A percentile compares a stretch with the other conserved stretches of the same genome.
Evolutionary conservation across 371 early-diverging fungal genomes (phyloP).

Genomic region (Coemansia sp.): DNA sequence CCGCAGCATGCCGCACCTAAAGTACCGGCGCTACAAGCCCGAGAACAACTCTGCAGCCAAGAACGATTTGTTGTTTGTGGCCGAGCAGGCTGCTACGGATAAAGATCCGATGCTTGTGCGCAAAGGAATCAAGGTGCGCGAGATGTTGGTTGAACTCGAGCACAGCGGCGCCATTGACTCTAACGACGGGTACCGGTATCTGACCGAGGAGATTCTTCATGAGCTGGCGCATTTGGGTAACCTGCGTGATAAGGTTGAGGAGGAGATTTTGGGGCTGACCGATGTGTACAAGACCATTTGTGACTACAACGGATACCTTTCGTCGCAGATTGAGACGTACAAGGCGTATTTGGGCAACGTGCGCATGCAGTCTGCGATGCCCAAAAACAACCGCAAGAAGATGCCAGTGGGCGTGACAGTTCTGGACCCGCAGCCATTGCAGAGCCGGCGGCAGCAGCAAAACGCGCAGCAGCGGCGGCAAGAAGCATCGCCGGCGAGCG

Average conservation of each 20-base stretch:
- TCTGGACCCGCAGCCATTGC: slow-evolving; percentile 27
- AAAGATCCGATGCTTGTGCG: slow-evolving; percentile 83
- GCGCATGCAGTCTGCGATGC: slow-evolving; percentile 66
- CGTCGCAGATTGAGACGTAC: slow-evolving; percentile 88
- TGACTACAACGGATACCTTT: slow-evolving; percentile 90
- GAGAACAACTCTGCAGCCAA: slow-evolving; percentile 48
- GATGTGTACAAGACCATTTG: slow-evolving; percentile 87
- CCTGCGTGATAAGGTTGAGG: slow-evolving; percentile 79
- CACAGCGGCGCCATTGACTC: slow-evolving; percentile 73
- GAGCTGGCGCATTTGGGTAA: slow-evolving; percentile 90
- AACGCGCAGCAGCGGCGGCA: slow-evolving; percentile 13
- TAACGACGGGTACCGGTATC: slow-evolving; percentile 72
- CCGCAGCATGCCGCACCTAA: slow-evolving; percentile 72
- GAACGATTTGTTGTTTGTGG: slow-evolving; percentile 68
- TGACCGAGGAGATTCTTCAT: slow-evolving; percentile 81
- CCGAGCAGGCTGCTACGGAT: slow-evolving; percentile 82
- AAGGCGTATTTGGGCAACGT: slow-evolving; percentile 94
- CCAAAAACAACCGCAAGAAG: slow-evolving; percentile 51
- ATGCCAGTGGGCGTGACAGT: slow-evolving; percentile 49
- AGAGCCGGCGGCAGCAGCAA: slow-evolving; percentile 36
- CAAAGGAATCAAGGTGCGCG: slow-evolving; percentile 90
- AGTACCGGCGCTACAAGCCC: slow-evolving; percentile 47
- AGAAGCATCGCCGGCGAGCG: background rate
- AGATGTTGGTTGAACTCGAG: slow-evolving; percentile 86
- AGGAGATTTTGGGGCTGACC: slow-evolving; percentile 75